Evolutionary conservation across 2,329 filamentous ascomycete species (phyloP).

Genomic region (Aschersonia sp.): DNA sequence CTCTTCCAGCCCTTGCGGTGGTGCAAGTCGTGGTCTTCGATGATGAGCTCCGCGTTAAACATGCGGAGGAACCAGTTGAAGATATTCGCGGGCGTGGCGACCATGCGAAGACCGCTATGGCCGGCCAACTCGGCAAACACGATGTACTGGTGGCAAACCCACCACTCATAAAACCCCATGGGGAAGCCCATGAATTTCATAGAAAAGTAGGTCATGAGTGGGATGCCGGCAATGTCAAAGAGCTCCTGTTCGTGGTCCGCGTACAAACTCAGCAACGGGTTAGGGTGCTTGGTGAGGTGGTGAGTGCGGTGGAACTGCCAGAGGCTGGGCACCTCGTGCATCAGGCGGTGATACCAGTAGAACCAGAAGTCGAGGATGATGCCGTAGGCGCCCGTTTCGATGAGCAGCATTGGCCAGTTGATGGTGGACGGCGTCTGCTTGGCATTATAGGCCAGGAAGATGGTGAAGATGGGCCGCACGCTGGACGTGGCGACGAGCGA

Average conservation of each 20-base stretch:
- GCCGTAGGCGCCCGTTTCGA: conserved; percentile 1
- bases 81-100: conserved; percentile 2
- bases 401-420: not conserved
- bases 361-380: conserved; percentile 4
- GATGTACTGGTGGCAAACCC: conserved; percentile 4
- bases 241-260: conserved; percentile 4
- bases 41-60: conserved; percentile 1
- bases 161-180: conserved; percentile 5
- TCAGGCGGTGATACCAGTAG: conserved; percentile 5
- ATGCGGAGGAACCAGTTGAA: conserved; percentile 2
- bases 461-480: conserved; percentile 2
- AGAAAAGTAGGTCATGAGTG: conserved; percentile 3
- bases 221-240: conserved; percentile 3
- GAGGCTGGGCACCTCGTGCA: conserved; percentile 2
- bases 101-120: conserved; percentile 2
- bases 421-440: conserved; percentile 1
- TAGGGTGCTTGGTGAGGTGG: conserved; percentile 4
- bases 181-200: conserved; percentile 4
- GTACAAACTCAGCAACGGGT: conserved; percentile 2
- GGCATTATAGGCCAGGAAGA: conserved; percentile 1
- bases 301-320: conserved; percentile 5
- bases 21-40: conserved; percentile 4
- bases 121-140: conserved; percentile 3
- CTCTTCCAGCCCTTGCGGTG: conserved; percentile 5
- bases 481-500: conserved; percentile 2